phyloP scores from a whole-genome alignment of 129 eudicot species.

The Flaveria robusta region DNA sequence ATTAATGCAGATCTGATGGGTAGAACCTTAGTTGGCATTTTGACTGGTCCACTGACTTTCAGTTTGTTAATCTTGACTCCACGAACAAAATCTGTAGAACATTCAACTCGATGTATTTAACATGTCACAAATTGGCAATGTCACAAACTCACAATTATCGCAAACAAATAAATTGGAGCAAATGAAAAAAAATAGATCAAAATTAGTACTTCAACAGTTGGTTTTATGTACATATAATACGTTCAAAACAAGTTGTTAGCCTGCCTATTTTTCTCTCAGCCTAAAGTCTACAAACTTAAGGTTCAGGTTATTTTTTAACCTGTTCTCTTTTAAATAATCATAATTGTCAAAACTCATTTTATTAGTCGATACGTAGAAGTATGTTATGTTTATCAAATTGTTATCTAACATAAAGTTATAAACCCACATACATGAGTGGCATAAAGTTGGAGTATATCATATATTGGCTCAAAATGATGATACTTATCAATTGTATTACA shows the following conservation, averaged over 20 bases:
- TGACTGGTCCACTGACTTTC: constrained; percentile 27
- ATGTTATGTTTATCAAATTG: background rate
- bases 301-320: background rate
- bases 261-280: background rate
- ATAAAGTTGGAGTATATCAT: background rate
- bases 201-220: background rate
- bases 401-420: background rate
- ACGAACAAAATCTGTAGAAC: constrained; percentile 31
- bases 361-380: background rate
- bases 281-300: background rate
- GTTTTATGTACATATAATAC: background rate
- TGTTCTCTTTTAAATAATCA: background rate
- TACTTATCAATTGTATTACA: background rate
- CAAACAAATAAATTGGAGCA: background rate
- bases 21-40: constrained; percentile 33
- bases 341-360: background rate
- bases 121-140: background rate
- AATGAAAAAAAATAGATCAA: background rate
- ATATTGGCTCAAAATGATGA: background rate
- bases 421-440: background rate
- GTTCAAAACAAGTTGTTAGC: background rate
- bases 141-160: background rate
- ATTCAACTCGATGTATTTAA: background rate
- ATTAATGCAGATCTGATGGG: constrained; percentile 29
- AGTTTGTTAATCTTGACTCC: constrained; percentile 29